Evolutionary conservation across 108 stramenopile genomes (phyloP).

Genomic region (Ochromonas danica): DNA sequence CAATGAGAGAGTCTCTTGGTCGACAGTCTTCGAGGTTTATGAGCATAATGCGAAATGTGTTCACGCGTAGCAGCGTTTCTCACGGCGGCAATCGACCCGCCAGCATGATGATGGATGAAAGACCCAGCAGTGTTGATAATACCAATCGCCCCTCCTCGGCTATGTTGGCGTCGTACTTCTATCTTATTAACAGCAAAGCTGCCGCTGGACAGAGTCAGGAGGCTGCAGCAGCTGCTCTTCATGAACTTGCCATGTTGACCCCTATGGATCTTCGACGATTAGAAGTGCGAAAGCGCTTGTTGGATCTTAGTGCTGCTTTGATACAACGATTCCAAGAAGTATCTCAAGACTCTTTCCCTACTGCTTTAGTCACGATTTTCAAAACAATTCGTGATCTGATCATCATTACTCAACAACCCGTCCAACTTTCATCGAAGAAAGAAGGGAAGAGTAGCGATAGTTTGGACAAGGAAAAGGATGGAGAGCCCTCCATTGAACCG

Average conservation of each 20-base stretch:
- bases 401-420: not conserved
- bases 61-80: not conserved
- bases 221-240: too few species aligned
- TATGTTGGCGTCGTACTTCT: too few species aligned
- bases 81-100: not conserved
- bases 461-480: not conserved
- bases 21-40: too few species aligned
- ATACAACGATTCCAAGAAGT: not conserved
- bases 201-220: too few species aligned
- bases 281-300: not conserved
- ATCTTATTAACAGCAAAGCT: too few species aligned
- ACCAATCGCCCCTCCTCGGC: not conserved
- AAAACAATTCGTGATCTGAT: not conserved
- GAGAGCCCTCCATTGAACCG: too few species aligned
- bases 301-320: not conserved
- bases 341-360: not conserved
- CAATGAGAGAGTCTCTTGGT: too few species aligned
- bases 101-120: not conserved
- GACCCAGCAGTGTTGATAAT: not conserved
- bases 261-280: not conserved
- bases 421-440: too few species aligned
- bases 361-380: not conserved
- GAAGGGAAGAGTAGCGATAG: not conserved
- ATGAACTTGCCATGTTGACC: not conserved
- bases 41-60: not conserved